A percentile compares a stretch with the other conserved stretches of the same genome.
Conservation (phyloP, 306 rosid species). For the Vigna nakashimae region DNA sequence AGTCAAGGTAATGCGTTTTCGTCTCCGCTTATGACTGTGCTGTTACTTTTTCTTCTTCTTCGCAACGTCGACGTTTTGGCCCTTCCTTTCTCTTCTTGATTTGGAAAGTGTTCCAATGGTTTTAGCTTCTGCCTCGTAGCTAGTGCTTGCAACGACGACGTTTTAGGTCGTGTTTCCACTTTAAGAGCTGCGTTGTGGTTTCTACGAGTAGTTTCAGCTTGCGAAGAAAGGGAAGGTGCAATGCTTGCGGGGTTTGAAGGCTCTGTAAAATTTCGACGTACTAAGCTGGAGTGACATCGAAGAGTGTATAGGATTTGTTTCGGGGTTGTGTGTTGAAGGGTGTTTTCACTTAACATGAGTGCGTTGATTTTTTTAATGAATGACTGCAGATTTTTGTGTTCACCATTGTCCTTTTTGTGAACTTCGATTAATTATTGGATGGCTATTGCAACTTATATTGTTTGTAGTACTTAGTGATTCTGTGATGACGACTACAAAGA, state of each 20-base stretch:
- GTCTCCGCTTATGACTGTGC: conserved; percentile 18
- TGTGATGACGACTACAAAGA: conserved; percentile 24
- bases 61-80: conserved; percentile 15
- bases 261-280: conserved; percentile 28
- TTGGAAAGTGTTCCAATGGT: neutral
- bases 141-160: neutral
- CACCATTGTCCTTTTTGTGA: conserved; percentile 1
- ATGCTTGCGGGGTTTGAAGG: conserved; percentile 3
- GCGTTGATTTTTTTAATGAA: conserved; percentile 13
- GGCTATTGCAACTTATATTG: conserved; percentile 17
- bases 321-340: conserved; percentile 8
- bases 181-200: neutral
- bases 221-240: conserved; percentile 16
- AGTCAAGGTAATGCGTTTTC: conserved; percentile 68
- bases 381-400: neutral
- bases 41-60: conserved; percentile 11
- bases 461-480: conserved; percentile 23
- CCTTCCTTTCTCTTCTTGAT: neutral
- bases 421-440: conserved; percentile 22
- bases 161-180: neutral
- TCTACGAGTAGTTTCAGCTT: conserved; percentile 22
- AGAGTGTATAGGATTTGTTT: conserved; percentile 33
- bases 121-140: neutral
- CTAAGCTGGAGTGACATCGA: conserved; percentile 22
- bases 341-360: conserved; percentile 17